These are phyloP conservation scores for Colletotrichum sp. DNA, from an alignment of 2,329 filamentous ascomycete species.

Conservation along the genomic window DNA sequence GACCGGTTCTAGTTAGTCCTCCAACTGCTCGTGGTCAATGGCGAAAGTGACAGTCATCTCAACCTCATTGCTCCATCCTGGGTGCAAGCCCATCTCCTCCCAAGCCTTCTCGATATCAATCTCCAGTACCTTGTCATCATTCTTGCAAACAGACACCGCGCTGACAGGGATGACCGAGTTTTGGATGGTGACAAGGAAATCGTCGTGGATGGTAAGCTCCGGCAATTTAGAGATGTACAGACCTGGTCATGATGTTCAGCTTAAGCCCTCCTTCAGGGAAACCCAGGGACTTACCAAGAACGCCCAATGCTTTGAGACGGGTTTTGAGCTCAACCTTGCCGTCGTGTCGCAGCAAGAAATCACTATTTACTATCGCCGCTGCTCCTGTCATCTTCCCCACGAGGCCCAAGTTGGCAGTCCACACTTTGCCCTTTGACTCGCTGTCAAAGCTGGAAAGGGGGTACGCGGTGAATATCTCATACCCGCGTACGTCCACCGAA, in stretches of 20 bases:
- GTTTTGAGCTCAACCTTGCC: slow-evolving; percentile 70
- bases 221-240: slow-evolving; percentile 78
- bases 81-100: slow-evolving; percentile 72
- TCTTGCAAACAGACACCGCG: slow-evolving; percentile 64
- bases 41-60: slow-evolving; percentile 67
- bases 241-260: slow-evolving; percentile 46
- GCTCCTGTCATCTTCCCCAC: slow-evolving; percentile 89
- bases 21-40: slow-evolving; percentile 31
- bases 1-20: neutral
- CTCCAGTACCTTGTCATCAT: slow-evolving; percentile 68
- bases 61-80: slow-evolving; percentile 83
- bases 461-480: slow-evolving; percentile 82
- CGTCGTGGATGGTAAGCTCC: slow-evolving; percentile 60
- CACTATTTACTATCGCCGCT: slow-evolving; percentile 73
- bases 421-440: slow-evolving; percentile 44
- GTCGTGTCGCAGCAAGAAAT: slow-evolving; percentile 58
- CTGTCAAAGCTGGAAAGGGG: slow-evolving; percentile 64
- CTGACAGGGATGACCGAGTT: slow-evolving; percentile 71
- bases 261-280: neutral
- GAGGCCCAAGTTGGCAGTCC: slow-evolving; percentile 76
- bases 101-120: slow-evolving; percentile 81
- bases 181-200: slow-evolving; percentile 78
- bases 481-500: slow-evolving; percentile 68
- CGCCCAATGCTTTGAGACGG: slow-evolving; percentile 80
- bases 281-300: slow-evolving; percentile 59